Evolutionary conservation across 23 red algal species (phyloP).

Genomic region (Chondrus crispus): DNA sequence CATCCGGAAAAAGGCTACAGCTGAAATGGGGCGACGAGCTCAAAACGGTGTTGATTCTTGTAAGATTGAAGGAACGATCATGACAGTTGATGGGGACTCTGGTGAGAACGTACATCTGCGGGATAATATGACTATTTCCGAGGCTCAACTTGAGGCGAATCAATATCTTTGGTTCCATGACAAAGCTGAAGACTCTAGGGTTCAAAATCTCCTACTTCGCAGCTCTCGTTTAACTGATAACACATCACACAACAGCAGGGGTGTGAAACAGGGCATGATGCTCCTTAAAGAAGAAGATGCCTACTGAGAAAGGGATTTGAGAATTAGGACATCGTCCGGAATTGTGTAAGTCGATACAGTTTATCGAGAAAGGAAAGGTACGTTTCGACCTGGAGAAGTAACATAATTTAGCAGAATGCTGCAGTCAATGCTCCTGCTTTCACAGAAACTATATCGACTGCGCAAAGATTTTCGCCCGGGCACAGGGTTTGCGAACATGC

Average conservation of each 20-base stretch:
- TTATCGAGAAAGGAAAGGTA: no score
- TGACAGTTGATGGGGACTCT: slow-evolving; percentile 46
- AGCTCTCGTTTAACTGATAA: slow-evolving; percentile 50
- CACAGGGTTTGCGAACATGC: no score
- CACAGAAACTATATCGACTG: no score
- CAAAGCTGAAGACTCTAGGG: slow-evolving; percentile 36
- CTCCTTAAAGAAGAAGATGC: slow-evolving; percentile 51
- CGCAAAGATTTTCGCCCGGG: no score
- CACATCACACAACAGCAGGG: slow-evolving; percentile 38
- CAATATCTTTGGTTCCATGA: slow-evolving; percentile 64
- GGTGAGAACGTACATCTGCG: slow-evolving; percentile 20
- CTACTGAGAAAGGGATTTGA: no score
- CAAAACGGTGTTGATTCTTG: slow-evolving; percentile 10
- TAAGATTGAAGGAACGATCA: slow-evolving; percentile 34
- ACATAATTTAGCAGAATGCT: no score
- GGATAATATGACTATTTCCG: slow-evolving; percentile 28
- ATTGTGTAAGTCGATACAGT: no score
- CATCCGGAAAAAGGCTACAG: slow-evolving; percentile 5
- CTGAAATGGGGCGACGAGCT: slow-evolving; percentile 48
- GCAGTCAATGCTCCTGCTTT: no score
- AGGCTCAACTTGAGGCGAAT: slow-evolving; percentile 45
- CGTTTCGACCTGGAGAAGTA: no score
- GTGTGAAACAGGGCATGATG: slow-evolving; percentile 60
- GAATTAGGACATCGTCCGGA: no score
- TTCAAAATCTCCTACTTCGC: slow-evolving; percentile 34